Conservation (phyloP, 257 asterid species). For the Solanum etuberosum region DNA sequence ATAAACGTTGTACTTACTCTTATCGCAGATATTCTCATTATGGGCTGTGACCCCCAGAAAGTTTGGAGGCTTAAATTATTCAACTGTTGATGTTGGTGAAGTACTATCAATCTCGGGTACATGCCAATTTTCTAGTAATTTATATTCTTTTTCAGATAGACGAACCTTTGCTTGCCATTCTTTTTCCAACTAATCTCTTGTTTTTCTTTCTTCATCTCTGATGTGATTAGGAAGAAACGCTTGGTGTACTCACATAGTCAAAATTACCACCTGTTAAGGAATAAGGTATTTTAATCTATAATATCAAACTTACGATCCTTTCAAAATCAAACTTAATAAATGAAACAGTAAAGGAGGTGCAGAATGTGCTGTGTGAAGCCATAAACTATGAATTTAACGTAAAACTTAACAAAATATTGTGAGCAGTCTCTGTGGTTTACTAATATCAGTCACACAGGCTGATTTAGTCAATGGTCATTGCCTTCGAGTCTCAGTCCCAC, state of each 20-base stretch:
- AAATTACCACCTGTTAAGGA: not conserved
- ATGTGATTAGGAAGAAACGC: not conserved
- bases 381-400: not conserved
- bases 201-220: not conserved
- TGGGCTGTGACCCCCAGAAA: slow-evolving; percentile 83
- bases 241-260: not conserved
- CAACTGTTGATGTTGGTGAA: slow-evolving; percentile 62
- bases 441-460: not conserved
- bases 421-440: not conserved
- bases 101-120: slow-evolving; percentile 72
- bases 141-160: not conserved
- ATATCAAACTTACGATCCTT: not conserved
- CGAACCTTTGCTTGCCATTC: not conserved
- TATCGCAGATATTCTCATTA: slow-evolving; percentile 60
- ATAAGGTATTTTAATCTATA: not conserved
- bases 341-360: not conserved
- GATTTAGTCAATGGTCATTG: not conserved
- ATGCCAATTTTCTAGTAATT: not conserved
- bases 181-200: not conserved
- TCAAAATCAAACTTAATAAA: not conserved
- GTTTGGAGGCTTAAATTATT: slow-evolving; percentile 59
- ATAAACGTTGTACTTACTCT: not conserved
- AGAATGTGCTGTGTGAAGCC: not conserved
- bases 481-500: not conserved
- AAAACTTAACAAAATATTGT: not conserved